A percentile compares a stretch with the other conserved stretches of the same genome.
Conservation (phyloP, 805 yeast species). For the Sugiyamaella valdiviana region DNA sequence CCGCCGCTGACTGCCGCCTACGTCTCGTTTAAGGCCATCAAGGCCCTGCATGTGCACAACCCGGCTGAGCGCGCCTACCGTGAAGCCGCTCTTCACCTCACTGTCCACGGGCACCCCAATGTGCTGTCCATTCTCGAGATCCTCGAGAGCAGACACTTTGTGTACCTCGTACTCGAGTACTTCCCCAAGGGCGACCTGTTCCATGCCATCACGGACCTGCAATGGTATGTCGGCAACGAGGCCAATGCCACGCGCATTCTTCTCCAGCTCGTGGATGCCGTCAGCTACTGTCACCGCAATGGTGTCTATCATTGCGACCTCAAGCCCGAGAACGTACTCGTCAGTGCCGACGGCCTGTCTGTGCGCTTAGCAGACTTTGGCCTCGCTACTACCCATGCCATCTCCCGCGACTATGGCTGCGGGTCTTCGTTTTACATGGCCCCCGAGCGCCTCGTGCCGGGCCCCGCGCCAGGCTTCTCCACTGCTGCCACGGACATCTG, state of each 20-base stretch:
- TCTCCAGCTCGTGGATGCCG: constrained; percentile 69
- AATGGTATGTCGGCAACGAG: constrained; percentile 42
- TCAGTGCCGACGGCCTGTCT: constrained; percentile 47
- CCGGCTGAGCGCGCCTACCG: constrained; percentile 30
- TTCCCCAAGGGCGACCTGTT: constrained; percentile 75
- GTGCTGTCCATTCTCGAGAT: constrained; percentile 68
- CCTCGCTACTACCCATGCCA: constrained; percentile 57
- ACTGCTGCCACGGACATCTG: constrained; percentile 78
- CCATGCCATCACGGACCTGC: constrained; percentile 66
- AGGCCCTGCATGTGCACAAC: constrained; percentile 25
- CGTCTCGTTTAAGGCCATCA: constrained; percentile 29
- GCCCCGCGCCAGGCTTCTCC: constrained; percentile 38
- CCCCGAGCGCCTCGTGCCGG: constrained; percentile 49
- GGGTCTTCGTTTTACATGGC: constrained; percentile 92
- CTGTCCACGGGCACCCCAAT: constrained; percentile 71
- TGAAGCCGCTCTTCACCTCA: constrained; percentile 67
- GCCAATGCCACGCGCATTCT: constrained; percentile 52
- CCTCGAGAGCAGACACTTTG: constrained; percentile 44
- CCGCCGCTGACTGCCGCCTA: constrained; percentile 2
- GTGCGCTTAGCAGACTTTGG: constrained; percentile 77
- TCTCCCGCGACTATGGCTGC: constrained; percentile 68
- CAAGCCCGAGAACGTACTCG: constrained; percentile 83
- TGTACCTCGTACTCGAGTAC: constrained; percentile 80
- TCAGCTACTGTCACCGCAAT: constrained; percentile 68
- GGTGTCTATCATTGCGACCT: constrained; percentile 86